Evolutionary conservation across 2,329 filamentous ascomycete genomes (phyloP), one percentile per base, ranked within the genome.

Genomic region (Pseudogymnoascus sp.): DNA sequence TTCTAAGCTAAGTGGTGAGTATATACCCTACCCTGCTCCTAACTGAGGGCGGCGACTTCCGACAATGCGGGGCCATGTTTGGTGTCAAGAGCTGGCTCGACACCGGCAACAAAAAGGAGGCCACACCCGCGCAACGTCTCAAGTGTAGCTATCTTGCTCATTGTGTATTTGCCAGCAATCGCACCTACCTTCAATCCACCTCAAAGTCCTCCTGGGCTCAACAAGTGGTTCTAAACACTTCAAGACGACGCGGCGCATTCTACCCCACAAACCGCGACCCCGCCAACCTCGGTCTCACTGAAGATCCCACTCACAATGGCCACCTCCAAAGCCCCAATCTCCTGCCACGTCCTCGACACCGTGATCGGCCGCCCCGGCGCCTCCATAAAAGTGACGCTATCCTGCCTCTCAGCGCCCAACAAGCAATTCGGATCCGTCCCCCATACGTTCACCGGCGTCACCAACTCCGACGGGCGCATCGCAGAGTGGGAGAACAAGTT

Each of bases 271-370:
- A 51, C 21, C 45, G 45, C 45, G 21, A 51, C 45, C 45, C 42
- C 45, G 23, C 45, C 45, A 51, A 51, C 45, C 45, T 29, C 45
- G 45, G 23, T 23, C 45, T 51, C 45, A 10, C 12, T n/a, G 45
- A 51, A 34, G 54, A 60, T 39, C 29, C n/a, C 29, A 36, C 36
- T 36, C 54, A 37, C 54, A 34, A 60, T 60, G 54, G 54, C 63
- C 11, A 57, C 66, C 42, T 16, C 66, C 6, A 65, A 64, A 64
- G 84, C 86, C 72, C 85, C 84, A 72, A 93, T 95, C 72, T 93
- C 90, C 75, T 93, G 90, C 80, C 90, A 95, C 80, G 84, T 93
- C 75, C 89, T 95, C 74, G 89, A 95, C 80, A 93, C 90, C 10
- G 83, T 86, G n/a, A 78, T 83, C 66, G 90, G 90, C 71, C 82